Base-by-base conservation (phyloP, 257 asterid genomes). In the Solanum rostratum region DNA sequence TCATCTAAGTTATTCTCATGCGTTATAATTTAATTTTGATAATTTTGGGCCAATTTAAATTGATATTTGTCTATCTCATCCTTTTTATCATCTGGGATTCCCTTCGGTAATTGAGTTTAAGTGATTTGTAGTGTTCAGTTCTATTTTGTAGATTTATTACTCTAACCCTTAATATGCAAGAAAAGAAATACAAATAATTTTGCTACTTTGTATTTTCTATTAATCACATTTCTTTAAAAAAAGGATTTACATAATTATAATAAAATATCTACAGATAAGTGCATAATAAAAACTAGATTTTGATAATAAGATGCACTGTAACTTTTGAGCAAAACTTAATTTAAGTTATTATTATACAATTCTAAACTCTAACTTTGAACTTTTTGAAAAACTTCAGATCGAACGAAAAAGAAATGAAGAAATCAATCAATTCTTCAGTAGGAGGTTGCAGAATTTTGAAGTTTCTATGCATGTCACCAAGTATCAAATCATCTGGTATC, bases 401-500 rank as follows among this genome's bases (percentile, higher is more conserved):
- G 3, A 57, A 84, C 84, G 46, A 88, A 88, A 71, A 84, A 83
- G n/a, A 84, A 93, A 86, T 43, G 93, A 88, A 54, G 96, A 85
- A 87, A 41, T 92, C 86, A 50, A 90, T 37, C 84, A 84, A 70
- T 81, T 92, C 69, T 80, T 92, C 62, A 82, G 84, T 86, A 24
- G 83, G 93, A 15, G 91, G 96, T 81, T 94, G 97, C 95, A 84
- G 89, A 84, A 89, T 90, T 88, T 87, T 93, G 88, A 88, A 91
- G 71, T 89, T 92, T 69, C 85, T 94, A 46, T 95, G 97, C 86
- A 83, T 94, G 84, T 86, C 96, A 70, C 37, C 94, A 71, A 92
- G 92, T 33, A 13, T 57, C 29, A 27, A 27, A 57, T 57, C 65
- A 10, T 57, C 29, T 24, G 29, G 29, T 57, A 57, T n/a, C 29